These are phyloP conservation scores for Rhodotorula sphaerocarpa DNA, from an alignment of 768 basidiomycete genomes.

Conservation along the genomic window DNA sequence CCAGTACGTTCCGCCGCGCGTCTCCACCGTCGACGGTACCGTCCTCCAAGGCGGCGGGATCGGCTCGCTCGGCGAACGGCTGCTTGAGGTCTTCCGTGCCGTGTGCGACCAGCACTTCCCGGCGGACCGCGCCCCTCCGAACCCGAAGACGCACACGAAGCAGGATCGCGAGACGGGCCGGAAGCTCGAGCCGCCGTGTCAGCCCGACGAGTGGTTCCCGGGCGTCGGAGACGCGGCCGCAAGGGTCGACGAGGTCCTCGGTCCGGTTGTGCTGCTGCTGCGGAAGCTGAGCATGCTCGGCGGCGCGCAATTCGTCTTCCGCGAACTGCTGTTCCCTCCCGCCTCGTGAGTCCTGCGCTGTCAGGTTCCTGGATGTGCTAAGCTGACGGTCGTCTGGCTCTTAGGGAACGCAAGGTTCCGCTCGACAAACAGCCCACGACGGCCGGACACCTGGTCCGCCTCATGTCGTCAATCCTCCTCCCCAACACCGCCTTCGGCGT, in stretches of 20 bases:
- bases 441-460: conserved; percentile 68
- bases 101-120: conserved; percentile 30
- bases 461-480: conserved; percentile 68
- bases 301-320: conserved; percentile 55
- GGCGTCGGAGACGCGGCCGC: conserved; percentile 20
- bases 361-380: too few species aligned
- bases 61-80: conserved; percentile 26
- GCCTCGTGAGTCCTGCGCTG: conserved; percentile 49
- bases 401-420: conserved; percentile 62
- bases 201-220: conserved; percentile 30
- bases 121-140: conserved; percentile 1
- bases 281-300: conserved; percentile 55
- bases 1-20: conserved; percentile 20
- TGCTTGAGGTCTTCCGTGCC: conserved; percentile 18
- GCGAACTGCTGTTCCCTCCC: conserved; percentile 60
- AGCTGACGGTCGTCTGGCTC: neutral
- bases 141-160: neutral
- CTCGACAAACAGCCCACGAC: conserved; percentile 66
- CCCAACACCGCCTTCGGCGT: conserved; percentile 62
- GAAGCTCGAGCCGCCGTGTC: neutral
- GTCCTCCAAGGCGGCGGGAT: conserved; percentile 13
- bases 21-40: conserved; percentile 5
- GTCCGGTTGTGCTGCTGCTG: conserved; percentile 68
- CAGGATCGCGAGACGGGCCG: neutral
- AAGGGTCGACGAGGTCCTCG: conserved; percentile 67